These are phyloP conservation scores for Phytopythium aichiense DNA, from an alignment of 352 stramenopile species.

Conservation along the genomic window DNA sequence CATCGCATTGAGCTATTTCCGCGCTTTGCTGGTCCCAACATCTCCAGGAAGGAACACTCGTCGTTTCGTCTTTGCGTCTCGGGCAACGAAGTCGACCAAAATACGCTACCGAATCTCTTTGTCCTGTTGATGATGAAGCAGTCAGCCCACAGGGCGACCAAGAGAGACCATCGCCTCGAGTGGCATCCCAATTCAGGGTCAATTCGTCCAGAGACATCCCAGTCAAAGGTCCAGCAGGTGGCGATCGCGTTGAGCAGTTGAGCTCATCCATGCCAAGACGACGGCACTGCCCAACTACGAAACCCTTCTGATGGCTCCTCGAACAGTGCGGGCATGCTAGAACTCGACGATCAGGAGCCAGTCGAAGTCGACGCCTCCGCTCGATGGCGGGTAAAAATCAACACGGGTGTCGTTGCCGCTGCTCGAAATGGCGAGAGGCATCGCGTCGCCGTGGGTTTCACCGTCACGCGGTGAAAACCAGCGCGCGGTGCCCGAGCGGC, in stretches of 20 bases:
- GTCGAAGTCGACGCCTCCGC: slow-evolving; percentile 15
- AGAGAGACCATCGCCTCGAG: too few relatives aligned
- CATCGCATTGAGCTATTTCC: background rate
- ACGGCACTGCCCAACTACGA: background rate
- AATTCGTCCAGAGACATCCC: background rate
- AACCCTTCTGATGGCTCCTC: too few relatives aligned
- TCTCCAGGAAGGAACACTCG: background rate
- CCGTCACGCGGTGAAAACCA: slow-evolving; percentile 23
- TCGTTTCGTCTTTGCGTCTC: background rate
- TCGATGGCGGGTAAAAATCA: slow-evolving; percentile 16
- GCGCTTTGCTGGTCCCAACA: background rate
- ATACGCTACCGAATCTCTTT: background rate
- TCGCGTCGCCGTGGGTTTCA: slow-evolving; percentile 7
- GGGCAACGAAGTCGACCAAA: background rate
- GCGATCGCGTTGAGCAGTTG: background rate
- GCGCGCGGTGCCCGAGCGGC: slow-evolving; percentile 8
- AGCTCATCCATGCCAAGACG: background rate
- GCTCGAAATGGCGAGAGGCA: slow-evolving; percentile 4
- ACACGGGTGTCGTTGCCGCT: slow-evolving; percentile 12
- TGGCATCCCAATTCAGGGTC: too few relatives aligned
- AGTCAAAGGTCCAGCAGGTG: too few relatives aligned
- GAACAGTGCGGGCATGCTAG: background rate
- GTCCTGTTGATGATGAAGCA: background rate
- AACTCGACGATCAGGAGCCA: slow-evolving; percentile 13
- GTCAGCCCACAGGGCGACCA: too few relatives aligned